Conservation (phyloP, 2,329 filamentous ascomycete species). For the Sclerotinia glacialis region DNA sequence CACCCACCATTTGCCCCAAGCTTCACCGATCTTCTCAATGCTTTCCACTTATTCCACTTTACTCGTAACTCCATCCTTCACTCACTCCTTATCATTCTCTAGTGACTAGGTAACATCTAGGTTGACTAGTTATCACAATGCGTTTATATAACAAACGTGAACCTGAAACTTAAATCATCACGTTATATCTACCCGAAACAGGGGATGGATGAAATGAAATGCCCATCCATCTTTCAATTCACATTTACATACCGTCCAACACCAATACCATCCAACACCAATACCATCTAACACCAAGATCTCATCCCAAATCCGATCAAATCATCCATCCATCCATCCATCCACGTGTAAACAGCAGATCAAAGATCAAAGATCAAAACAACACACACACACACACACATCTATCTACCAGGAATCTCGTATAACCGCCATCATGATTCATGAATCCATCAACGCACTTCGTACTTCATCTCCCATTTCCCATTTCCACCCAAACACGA, state of each 20-base stretch:
- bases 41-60: background rate
- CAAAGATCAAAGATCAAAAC: background rate
- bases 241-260: background rate
- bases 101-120: too few species aligned
- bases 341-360: conserved; percentile 8
- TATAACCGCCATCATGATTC: too few species aligned
- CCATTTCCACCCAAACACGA: too few species aligned
- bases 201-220: background rate
- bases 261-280: too few species aligned
- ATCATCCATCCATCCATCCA: too few species aligned
- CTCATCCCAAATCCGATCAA: background rate
- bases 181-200: background rate
- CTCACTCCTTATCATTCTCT: background rate
- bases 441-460: background rate
- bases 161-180: background rate
- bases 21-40: background rate
- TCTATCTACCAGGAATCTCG: background rate
- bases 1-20: conserved; percentile 9
- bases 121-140: too few species aligned
- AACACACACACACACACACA: too few species aligned
- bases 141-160: background rate
- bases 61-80: background rate
- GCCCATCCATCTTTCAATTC: background rate
- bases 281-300: background rate
- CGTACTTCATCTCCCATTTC: background rate